Percentiles rank a stretch among this genome's conserved stretches.
phyloP scores from a whole-genome alignment of 257 asterid species.

The Primulina tabacum region DNA sequence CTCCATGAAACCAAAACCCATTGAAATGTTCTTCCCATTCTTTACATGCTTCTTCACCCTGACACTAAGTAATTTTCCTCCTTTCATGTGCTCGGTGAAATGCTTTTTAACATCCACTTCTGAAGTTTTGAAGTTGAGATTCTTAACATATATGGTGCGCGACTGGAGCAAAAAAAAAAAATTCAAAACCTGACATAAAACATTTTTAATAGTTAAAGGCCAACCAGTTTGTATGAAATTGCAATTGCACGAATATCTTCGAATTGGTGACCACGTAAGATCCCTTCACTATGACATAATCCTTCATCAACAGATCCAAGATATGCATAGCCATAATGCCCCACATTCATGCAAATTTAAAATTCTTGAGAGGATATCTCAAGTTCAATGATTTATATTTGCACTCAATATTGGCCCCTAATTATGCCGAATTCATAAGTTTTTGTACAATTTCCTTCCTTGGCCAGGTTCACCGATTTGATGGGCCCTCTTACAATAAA shows the following conservation, averaged over 20 bases:
- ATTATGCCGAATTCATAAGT: not conserved
- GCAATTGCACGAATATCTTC: not conserved
- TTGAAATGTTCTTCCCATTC: constrained; percentile 84
- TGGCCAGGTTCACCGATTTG: not conserved
- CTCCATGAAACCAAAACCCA: constrained; percentile 94
- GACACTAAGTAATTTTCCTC: constrained; percentile 74
- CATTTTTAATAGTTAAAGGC: constrained; percentile 1
- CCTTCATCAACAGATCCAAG: not conserved
- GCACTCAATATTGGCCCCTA: not conserved
- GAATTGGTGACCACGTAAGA: not conserved
- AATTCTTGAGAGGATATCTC: not conserved
- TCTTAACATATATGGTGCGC: constrained; percentile 84
- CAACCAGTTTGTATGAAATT: not conserved
- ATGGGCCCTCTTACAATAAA: not conserved
- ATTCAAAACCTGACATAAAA: constrained; percentile 1
- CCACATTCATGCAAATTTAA: not conserved
- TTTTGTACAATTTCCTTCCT: not conserved
- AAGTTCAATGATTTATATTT: not conserved
- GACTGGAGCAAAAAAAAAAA: constrained; percentile 50
- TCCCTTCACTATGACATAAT: not conserved
- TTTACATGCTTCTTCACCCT: constrained; percentile 88
- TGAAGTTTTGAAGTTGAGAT: constrained; percentile 80
- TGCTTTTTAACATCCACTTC: constrained; percentile 74
- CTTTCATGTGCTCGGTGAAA: constrained; percentile 63
- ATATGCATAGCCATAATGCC: not conserved